Evolutionary conservation across 2,329 filamentous ascomycete genomes (phyloP).

Genomic region (Epichloe coenophiala): DNA sequence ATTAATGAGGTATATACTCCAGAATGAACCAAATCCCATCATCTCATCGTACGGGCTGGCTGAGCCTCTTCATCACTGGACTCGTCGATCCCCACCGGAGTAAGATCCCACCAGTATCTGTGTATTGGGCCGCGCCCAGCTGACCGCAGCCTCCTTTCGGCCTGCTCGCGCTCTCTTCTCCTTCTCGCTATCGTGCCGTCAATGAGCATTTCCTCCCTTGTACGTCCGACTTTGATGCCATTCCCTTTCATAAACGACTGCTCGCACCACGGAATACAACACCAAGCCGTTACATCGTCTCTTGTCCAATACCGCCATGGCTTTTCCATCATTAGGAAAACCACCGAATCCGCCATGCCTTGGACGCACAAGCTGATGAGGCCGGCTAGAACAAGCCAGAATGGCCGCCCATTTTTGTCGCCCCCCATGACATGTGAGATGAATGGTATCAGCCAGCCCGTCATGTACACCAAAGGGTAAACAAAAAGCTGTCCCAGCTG

Average conservation of each 20-base stretch:
- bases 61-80: not conserved
- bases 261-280: not conserved
- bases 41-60: not conserved
- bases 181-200: constrained; percentile 34
- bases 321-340: constrained; percentile 58
- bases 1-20: not conserved
- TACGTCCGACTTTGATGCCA: constrained; percentile 25
- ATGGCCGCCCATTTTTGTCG: constrained; percentile 29
- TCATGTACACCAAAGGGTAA: constrained; percentile 59
- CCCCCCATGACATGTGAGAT: constrained; percentile 40
- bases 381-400: constrained; percentile 39
- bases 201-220: constrained; percentile 37
- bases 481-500: constrained; percentile 63
- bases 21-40: not conserved
- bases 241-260: constrained; percentile 4
- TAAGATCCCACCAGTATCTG: constrained; percentile 18
- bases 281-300: not conserved
- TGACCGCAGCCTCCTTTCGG: constrained; percentile 17
- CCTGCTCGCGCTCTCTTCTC: constrained; percentile 34
- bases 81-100: constrained; percentile 6
- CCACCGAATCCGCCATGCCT: constrained; percentile 51
- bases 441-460: constrained; percentile 62
- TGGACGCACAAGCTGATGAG: constrained; percentile 49
- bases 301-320: constrained; percentile 40
- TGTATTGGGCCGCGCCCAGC: constrained; percentile 7